Evolutionary conservation across 768 basidiomycete species (phyloP).

Genomic region (Panaeolus cyanescens): DNA sequence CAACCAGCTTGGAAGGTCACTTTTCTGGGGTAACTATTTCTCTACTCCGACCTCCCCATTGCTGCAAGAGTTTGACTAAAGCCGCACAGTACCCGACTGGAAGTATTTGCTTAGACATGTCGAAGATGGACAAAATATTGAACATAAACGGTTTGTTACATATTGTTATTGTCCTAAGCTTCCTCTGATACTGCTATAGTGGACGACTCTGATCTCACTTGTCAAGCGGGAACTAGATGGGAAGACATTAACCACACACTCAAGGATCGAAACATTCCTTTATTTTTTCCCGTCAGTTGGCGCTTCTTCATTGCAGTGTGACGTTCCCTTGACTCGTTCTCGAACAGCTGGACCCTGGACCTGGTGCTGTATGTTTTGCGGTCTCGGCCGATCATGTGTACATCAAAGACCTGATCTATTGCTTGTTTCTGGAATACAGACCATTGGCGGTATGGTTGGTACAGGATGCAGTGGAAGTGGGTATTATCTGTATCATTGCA

Average conservation of each 20-base stretch:
- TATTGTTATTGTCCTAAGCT: not conserved
- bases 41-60: not conserved
- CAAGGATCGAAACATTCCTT: conserved; percentile 65
- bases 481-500: conserved; percentile 22
- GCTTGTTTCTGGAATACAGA: conserved; percentile 35
- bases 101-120: conserved; percentile 84
- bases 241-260: conserved; percentile 75
- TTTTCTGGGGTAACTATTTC: conserved; percentile 73
- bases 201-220: conserved; percentile 71
- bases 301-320: not conserved
- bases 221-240: conserved; percentile 79
- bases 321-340: not conserved
- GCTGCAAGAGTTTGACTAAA: conserved; percentile 13
- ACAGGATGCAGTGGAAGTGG: conserved; percentile 86
- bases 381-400: not conserved
- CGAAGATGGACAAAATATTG: conserved; percentile 80
- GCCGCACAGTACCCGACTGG: conserved; percentile 45
- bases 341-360: conserved; percentile 67
- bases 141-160: conserved; percentile 61
- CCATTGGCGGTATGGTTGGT: conserved; percentile 88
- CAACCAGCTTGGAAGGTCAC: conserved; percentile 88
- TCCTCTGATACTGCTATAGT: conserved; percentile 36
- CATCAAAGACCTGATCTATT: conserved; percentile 7
- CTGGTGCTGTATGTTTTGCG: conserved; percentile 58
- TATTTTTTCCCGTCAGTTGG: conserved; percentile 81